These are phyloP conservation scores for Eustoma russellianum DNA, from an alignment of 257 asterid genomes.

Conservation along the genomic window DNA sequence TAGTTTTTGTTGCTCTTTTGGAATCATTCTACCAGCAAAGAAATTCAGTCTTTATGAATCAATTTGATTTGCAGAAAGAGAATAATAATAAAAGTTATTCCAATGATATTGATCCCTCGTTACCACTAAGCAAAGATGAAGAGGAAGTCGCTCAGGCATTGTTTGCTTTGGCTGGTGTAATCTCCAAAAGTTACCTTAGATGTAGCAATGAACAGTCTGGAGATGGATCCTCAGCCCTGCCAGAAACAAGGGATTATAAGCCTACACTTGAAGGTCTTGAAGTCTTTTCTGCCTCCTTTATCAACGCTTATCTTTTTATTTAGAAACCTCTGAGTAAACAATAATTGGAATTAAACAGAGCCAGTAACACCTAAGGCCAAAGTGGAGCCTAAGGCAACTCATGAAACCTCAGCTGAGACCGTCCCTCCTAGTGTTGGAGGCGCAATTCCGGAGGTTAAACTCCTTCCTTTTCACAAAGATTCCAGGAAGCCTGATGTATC, in stretches of 20 bases:
- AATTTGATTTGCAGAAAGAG: conserved; percentile 27
- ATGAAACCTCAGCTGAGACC: conserved; percentile 14
- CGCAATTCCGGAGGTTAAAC: conserved; percentile 22
- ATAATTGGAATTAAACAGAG: conserved; percentile 17
- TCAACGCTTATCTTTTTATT: conserved; percentile 2
- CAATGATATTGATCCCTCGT: conserved; percentile 1
- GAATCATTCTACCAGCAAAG: background rate
- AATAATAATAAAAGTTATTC: conserved; percentile 10
- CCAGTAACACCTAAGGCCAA: conserved; percentile 7
- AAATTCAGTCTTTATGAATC: conserved; percentile 11
- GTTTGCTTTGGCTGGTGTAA: conserved; percentile 50
- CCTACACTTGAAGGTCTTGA: conserved; percentile 13
- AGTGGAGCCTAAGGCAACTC: conserved; percentile 17
- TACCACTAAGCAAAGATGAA: conserved; percentile 58
- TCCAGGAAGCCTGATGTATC: conserved; percentile 17
- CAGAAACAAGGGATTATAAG: conserved; percentile 18
- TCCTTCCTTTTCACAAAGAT: conserved; percentile 17
- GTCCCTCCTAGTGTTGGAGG: conserved; percentile 12
- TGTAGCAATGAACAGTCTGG: conserved; percentile 24
- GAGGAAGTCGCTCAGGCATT: conserved; percentile 89
- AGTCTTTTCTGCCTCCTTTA: conserved; percentile 22
- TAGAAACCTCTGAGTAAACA: conserved; percentile 4
- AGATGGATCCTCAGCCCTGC: conserved; percentile 25
- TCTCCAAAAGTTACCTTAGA: conserved; percentile 25
- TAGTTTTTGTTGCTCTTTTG: background rate